Evolutionary conservation across 306 rosid genomes (phyloP), one percentile per base, ranked within the genome.

Genomic region (Castanospermum australe): DNA sequence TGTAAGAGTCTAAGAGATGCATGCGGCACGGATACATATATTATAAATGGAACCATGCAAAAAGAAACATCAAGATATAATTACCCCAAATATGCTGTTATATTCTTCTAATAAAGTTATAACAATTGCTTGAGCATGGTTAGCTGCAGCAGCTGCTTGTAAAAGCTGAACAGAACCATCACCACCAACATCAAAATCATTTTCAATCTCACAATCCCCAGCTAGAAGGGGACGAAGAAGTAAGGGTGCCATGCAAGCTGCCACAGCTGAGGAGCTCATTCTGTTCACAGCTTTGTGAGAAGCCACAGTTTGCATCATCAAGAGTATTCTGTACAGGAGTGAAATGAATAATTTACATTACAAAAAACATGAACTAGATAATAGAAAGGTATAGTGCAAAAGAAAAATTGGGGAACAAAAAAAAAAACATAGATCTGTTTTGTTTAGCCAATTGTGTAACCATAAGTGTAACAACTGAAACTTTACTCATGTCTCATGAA

Each of bases 201-300:
- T 89, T 30, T 90, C 98, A 21, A 94, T 85, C 67, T 94, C 98
- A 84, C 98, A 94, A 14, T 92, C 98, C 76, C 98, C 98, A 62
- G 97, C 90, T 54, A 94, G 83, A 67, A 94, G 98, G 6, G 98
- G 97, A 57, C 98, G 96, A 54, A 94, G 96, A 83, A 94, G 98
- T 71, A 94, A 86, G 64, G 98, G 98, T 13, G 98, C 98, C 98
- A 94, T 94, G 91, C 98, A 94, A 73, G 98, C 98, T 80, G 98
- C 96, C 44, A 94, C 97, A 39, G 98, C 98, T 35, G 98, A 90
- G 84, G 96, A 84, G 88, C 97, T 94, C 98, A 94, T 94, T 82
- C 90, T 92, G 67, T 92, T 94, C 84, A 78, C 89, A 75, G 86
- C 87, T 87, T 92, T 94, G 79, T 80, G 86, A 22, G 92, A 83